Evolutionary conservation across 306 rosid genomes (phyloP).

Genomic region (Bauhinia variegata): DNA sequence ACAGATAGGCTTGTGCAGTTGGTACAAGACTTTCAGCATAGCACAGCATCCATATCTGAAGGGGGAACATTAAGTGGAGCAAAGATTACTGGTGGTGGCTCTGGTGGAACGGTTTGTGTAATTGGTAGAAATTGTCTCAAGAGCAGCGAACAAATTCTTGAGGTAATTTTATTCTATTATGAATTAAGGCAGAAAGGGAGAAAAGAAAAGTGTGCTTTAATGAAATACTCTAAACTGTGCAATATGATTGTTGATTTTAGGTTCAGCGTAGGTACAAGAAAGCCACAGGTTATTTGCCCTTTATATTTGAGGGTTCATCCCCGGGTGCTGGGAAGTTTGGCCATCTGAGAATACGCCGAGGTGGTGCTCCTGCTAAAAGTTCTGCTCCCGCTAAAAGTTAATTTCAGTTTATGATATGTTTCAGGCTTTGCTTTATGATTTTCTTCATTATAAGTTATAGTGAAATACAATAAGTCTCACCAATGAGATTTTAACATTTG

Average conservation of each 20-base stretch:
- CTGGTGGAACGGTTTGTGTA: slow-evolving; percentile 38
- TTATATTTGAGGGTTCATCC: slow-evolving; percentile 86
- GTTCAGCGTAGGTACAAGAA: slow-evolving; percentile 81
- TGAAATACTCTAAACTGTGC: neutral
- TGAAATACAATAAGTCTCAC: neutral
- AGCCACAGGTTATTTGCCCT: slow-evolving; percentile 83
- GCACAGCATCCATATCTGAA: slow-evolving; percentile 56
- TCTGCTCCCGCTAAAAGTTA: neutral
- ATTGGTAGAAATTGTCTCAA: too few species aligned
- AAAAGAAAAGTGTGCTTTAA: neutral
- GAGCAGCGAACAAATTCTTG: too few species aligned
- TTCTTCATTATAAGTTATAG: neutral
- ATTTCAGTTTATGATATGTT: neutral
- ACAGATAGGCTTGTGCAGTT: slow-evolving; percentile 87
- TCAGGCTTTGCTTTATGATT: neutral
- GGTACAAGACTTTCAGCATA: slow-evolving; percentile 82
- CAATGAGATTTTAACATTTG: neutral
- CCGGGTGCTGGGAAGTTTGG: slow-evolving; percentile 94
- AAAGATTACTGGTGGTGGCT: slow-evolving; percentile 96
- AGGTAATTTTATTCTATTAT: too few species aligned
- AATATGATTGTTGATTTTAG: slow-evolving; percentile 47
- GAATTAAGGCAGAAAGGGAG: too few species aligned
- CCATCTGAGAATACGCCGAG: slow-evolving; percentile 64
- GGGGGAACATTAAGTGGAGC: slow-evolving; percentile 82
- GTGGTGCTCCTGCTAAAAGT: slow-evolving; percentile 35